These are phyloP conservation scores for Daedaleopsis nitida DNA, from an alignment of 768 basidiomycete genomes.

Conservation along the genomic window DNA sequence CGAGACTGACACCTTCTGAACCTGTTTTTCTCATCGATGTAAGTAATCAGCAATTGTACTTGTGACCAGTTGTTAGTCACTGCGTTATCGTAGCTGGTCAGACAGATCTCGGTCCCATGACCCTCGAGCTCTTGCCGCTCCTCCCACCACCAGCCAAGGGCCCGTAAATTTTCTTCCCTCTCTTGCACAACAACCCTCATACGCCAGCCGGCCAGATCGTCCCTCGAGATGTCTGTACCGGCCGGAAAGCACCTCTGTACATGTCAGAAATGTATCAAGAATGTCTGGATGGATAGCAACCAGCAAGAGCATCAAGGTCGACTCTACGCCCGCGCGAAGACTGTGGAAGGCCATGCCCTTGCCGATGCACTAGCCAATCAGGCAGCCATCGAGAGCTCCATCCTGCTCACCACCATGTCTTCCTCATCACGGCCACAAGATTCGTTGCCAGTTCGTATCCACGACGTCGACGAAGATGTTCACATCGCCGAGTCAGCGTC, in stretches of 20 bases:
- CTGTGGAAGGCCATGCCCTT: background rate
- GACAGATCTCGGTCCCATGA: too few species aligned
- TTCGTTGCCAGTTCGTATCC: too few species aligned
- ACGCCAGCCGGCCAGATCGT: background rate
- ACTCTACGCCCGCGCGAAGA: background rate
- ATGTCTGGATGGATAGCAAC: background rate
- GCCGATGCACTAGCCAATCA: background rate
- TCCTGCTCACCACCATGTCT: background rate
- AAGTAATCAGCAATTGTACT: background rate
- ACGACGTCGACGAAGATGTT: too few species aligned
- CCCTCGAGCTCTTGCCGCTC: too few species aligned
- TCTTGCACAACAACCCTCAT: background rate
- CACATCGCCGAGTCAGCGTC: too few species aligned
- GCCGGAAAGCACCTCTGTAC: background rate
- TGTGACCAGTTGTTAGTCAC: background rate
- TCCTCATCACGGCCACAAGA: too few species aligned
- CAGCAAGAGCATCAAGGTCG: background rate
- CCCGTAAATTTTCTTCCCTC: background rate
- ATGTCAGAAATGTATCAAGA: background rate
- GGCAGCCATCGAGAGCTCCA: background rate
- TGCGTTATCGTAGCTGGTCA: too few species aligned
- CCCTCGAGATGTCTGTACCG: background rate
- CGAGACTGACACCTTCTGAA: background rate
- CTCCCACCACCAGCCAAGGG: too few species aligned
- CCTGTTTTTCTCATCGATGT: background rate